Evolutionary conservation across 1,284 basidiomycete genomes (phyloP).

Genomic region (Heterobasidion annosum): DNA sequence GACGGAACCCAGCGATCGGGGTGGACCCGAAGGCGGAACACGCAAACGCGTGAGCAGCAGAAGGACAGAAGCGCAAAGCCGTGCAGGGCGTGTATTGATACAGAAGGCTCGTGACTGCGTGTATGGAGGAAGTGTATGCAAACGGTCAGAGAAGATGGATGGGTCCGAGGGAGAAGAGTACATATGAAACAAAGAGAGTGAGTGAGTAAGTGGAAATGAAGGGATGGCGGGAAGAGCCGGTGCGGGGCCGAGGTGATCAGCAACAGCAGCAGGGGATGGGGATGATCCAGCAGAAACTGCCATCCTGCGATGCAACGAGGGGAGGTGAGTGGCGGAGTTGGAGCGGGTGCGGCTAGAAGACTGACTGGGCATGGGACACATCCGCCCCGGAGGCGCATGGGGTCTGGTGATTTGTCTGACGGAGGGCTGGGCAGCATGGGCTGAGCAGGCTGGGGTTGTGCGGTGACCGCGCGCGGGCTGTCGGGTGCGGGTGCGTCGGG

Average conservation of each 20-base stretch:
- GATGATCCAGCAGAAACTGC: slow-evolving; percentile 3
- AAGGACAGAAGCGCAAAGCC: no score
- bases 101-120: no score
- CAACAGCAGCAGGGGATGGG: slow-evolving; percentile 1
- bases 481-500: neutral
- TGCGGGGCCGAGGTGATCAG: neutral
- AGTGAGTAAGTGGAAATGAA: no score
- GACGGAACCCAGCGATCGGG: neutral
- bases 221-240: no score
- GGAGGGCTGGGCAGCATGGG: neutral
- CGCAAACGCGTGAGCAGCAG: neutral
- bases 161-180: no score
- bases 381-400: neutral
- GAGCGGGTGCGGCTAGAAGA: neutral
- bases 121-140: no score
- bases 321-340: neutral
- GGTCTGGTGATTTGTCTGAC: neutral
- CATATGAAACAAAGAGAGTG: no score
- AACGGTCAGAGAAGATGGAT: no score
- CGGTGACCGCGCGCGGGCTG: neutral
- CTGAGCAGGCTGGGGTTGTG: neutral
- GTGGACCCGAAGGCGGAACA: neutral
- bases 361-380: slow-evolving; percentile 2
- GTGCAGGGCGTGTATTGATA: no score
- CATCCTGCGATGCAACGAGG: neutral